These are phyloP conservation scores for Euphorbia celastroides DNA, from an alignment of 441 rosid genomes.

Conservation along the genomic window DNA sequence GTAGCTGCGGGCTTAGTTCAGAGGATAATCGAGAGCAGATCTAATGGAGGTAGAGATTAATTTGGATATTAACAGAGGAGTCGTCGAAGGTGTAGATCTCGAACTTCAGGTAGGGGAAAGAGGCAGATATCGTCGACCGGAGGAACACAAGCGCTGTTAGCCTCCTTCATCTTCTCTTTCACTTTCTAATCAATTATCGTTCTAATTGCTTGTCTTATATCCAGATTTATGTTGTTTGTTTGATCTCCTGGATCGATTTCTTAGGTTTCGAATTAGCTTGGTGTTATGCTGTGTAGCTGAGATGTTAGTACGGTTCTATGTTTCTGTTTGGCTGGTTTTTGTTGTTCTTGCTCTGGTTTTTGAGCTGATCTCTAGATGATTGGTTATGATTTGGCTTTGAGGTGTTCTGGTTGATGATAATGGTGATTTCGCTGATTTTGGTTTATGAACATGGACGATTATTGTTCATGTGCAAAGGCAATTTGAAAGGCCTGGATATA, in stretches of 20 bases:
- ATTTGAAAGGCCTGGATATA: background rate
- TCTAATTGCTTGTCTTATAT: background rate
- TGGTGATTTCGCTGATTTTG: background rate
- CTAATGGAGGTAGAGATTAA: too few relatives aligned
- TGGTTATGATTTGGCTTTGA: background rate
- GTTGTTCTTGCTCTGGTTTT: background rate
- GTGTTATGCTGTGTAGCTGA: background rate
- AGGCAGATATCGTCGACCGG: too few relatives aligned
- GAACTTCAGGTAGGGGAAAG: too few relatives aligned
- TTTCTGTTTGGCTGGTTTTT: background rate
- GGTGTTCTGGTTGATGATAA: background rate
- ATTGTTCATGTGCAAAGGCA: background rate
- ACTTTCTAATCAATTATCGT: background rate
- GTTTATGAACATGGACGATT: background rate
- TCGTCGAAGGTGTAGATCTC: too few relatives aligned
- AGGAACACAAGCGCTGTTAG: constrained; percentile 43
- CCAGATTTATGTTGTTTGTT: background rate
- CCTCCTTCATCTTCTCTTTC: background rate
- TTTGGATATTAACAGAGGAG: too few relatives aligned
- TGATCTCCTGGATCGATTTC: background rate
- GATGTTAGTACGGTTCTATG: background rate
- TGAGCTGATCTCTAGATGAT: background rate
- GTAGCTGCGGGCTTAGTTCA: too few relatives aligned
- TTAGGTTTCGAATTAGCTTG: background rate
- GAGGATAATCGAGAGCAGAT: too few relatives aligned